phyloP scores from a whole-genome alignment of 2,329 filamentous ascomycete species.

The Talaromyces pinophilus region DNA sequence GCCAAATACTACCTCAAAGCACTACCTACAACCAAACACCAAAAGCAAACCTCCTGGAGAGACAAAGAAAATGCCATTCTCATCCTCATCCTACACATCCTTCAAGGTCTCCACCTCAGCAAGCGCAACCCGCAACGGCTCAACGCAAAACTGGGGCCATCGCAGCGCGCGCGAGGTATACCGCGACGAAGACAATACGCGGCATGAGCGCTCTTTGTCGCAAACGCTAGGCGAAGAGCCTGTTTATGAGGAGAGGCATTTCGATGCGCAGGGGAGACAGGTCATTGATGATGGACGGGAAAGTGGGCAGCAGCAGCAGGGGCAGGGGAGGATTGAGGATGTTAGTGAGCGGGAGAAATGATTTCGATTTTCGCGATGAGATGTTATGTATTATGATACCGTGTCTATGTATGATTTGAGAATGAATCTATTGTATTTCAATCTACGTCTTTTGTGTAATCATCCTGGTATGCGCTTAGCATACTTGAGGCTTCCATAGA shows the following conservation, averaged over 20 bases:
- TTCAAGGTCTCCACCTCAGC: conserved; percentile 9
- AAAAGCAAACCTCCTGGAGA: neutral
- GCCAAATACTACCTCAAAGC: neutral
- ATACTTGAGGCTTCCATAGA: neutral
- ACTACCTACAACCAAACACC: neutral
- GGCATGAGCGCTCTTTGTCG: conserved; percentile 13
- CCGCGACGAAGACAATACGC: conserved; percentile 19
- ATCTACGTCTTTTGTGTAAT: neutral
- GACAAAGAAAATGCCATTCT: conserved; percentile 16
- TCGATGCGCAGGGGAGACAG: conserved; percentile 18
- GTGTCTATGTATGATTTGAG: neutral
- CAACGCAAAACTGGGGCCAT: conserved; percentile 20
- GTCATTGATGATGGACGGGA: conserved; percentile 3
- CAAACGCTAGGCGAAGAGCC: conserved; percentile 21
- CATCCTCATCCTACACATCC: conserved; percentile 17
- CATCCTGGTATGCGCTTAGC: neutral
- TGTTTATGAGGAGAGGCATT: conserved; percentile 22
- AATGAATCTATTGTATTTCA: neutral
- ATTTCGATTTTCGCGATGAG: neutral
- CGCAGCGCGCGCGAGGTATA: conserved; percentile 17
- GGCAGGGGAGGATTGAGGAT: conserved; percentile 19
- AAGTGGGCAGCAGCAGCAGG: neutral
- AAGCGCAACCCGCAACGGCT: conserved; percentile 16
- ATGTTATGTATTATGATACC: neutral
- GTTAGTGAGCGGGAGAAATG: conserved; percentile 14